Evolutionary conservation across 2,329 filamentous ascomycete species (phyloP), one percentile per base, ranked within the genome.

Genomic region (Xylariaceae sp.): DNA sequence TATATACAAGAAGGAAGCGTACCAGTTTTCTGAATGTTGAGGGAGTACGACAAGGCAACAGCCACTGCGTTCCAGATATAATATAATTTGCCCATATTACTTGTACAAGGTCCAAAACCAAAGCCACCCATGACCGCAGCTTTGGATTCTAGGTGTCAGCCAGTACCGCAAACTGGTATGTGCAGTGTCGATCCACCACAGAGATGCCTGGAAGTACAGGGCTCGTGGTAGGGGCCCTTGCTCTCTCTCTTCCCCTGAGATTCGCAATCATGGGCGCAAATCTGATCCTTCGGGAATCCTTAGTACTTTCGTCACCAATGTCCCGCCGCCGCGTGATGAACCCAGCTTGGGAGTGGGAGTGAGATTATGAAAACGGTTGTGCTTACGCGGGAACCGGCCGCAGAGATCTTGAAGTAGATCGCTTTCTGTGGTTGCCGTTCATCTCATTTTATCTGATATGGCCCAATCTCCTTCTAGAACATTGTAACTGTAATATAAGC

Each of bases 401-500:
- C 35, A 37, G 33, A 43, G 46, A 50, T 47, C 23, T 52, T 7
- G 37, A 44, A 48, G 43, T 13, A 44, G 42, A 55, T 55, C 42
- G 39, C 27, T 10, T 42, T 43, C 47, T 52, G 52, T 15, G 16
- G 26, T 42, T 39, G 24, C n/a, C 29, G 21, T 35, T 32, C 26
- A 41, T 44, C 43, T 49, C 39, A 20, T 29, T 41, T 50, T 36
- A 39, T 33, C 23, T 16, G 42, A 44, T 24, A 30, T 42, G 27
- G 49, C 50, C 20, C 33, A 23, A 41, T 49, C 45, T 41, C 41
- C 46, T 39, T 45, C 9, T 13, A 42, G 20, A 30, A 42, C 45
- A 46, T 37, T 43, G 15, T 35, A 39, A 37, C 39, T 51, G 47
- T 51, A 55, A 51, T 55, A 50, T 47, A 57, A 57, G 30, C 39